phyloP scores from a whole-genome alignment of 306 rosid genomes.

The Lathyrus tuberosus region DNA sequence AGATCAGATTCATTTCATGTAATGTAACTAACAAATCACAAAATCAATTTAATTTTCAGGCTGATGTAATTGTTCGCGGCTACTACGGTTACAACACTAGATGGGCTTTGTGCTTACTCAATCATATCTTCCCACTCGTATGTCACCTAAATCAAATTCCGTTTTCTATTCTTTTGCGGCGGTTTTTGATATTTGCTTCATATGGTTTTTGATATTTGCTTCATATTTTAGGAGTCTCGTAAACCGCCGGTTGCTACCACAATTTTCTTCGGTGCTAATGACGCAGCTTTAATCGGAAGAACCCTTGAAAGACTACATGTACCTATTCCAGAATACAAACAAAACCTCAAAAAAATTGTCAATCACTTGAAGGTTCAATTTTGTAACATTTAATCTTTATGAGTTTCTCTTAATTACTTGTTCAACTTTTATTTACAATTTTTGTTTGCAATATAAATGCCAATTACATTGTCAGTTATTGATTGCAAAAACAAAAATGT shows the following conservation, averaged over 20 bases:
- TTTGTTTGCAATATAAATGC: too few relatives aligned
- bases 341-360: constrained; percentile 67
- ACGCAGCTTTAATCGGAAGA: constrained; percentile 77
- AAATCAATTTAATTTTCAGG: constrained; percentile 44
- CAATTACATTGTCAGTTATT: constrained; percentile 28
- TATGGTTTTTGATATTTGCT: too few relatives aligned
- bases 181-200: too few relatives aligned
- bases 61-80: constrained; percentile 80
- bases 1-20: background rate
- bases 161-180: too few relatives aligned
- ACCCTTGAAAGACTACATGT: constrained; percentile 72
- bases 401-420: too few relatives aligned
- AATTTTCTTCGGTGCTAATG: constrained; percentile 93
- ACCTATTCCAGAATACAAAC: constrained; percentile 77
- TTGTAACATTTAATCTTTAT: too few relatives aligned
- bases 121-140: constrained; percentile 73
- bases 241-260: constrained; percentile 71
- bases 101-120: constrained; percentile 83
- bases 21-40: background rate
- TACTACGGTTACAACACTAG: constrained; percentile 84
- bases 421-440: too few relatives aligned
- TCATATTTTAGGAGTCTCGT: too few relatives aligned
- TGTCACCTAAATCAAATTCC: too few relatives aligned
- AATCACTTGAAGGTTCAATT: constrained; percentile 71
- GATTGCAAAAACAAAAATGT: constrained; percentile 31